These are phyloP conservation scores for Trichoderma lentiforme DNA, from an alignment of 2,329 filamentous ascomycete genomes.

Conservation along the genomic window DNA sequence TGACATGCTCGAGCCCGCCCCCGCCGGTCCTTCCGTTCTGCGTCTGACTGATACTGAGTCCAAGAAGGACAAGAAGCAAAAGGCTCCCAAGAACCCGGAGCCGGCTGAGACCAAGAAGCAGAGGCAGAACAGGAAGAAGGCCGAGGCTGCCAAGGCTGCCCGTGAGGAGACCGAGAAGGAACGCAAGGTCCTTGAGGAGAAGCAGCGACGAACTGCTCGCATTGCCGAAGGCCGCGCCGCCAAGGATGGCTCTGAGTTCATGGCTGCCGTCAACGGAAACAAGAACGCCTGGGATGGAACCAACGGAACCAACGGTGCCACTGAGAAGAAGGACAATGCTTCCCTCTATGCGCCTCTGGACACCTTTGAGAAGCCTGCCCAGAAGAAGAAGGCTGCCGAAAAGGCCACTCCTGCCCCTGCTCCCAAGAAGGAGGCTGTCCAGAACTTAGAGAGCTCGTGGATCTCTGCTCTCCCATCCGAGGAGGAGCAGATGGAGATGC, in stretches of 20 bases:
- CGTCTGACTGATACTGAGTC: constrained; percentile 68
- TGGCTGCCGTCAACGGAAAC: constrained; percentile 41
- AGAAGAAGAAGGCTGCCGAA: constrained; percentile 23
- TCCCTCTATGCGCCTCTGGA: constrained; percentile 51
- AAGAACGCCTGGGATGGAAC: constrained; percentile 44
- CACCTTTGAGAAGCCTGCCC: constrained; percentile 47
- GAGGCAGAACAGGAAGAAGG: constrained; percentile 87
- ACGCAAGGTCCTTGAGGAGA: constrained; percentile 72
- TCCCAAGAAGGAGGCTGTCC: constrained; percentile 34
- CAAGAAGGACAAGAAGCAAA: constrained; percentile 63
- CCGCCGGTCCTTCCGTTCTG: constrained; percentile 68
- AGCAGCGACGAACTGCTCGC: constrained; percentile 77
- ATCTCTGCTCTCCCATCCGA: constrained; percentile 54
- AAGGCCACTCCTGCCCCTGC: constrained; percentile 24
- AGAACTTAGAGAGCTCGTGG: constrained; percentile 41
- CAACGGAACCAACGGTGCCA: constrained; percentile 19
- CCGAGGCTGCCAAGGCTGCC: constrained; percentile 70
- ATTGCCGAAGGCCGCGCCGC: constrained; percentile 78
- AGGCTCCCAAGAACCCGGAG: constrained; percentile 61
- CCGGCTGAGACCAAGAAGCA: constrained; percentile 88
- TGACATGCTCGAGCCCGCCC: constrained; percentile 82
- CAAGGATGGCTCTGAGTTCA: constrained; percentile 70
- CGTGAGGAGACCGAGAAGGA: constrained; percentile 76
- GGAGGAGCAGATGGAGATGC: constrained; percentile 59
- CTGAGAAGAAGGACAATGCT: constrained; percentile 34